phyloP scores from a whole-genome alignment of 441 rosid genomes.

The Gossypium davidsonii region DNA sequence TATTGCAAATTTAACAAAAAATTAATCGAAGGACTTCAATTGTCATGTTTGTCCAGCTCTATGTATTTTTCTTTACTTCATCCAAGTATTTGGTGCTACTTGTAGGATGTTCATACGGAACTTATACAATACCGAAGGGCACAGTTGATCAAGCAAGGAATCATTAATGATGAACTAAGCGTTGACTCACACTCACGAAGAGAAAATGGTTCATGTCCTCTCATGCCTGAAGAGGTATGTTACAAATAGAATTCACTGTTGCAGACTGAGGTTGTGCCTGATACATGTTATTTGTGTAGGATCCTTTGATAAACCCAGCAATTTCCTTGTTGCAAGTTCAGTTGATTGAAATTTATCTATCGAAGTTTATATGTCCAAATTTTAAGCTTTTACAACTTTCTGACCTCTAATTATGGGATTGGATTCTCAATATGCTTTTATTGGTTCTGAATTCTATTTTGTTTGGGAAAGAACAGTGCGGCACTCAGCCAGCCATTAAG shows the following conservation, averaged over 20 bases:
- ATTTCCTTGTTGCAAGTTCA: neutral
- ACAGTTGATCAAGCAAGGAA: slow-evolving; percentile 74
- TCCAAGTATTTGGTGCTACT: slow-evolving; percentile 19
- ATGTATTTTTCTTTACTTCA: slow-evolving; percentile 22
- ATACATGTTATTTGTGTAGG: neutral
- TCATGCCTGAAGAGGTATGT: slow-evolving; percentile 96
- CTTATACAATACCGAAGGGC: slow-evolving; percentile 87
- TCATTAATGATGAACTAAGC: slow-evolving; percentile 52
- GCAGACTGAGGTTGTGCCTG: neutral
- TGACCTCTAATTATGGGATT: neutral
- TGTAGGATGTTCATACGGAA: slow-evolving; percentile 85
- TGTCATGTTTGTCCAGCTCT: neutral
- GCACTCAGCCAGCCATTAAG: neutral
- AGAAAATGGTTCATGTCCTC: slow-evolving; percentile 87
- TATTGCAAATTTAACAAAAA: neutral
- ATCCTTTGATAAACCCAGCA: neutral
- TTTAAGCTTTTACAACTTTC: neutral
- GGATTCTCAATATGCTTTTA: neutral
- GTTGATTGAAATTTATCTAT: neutral
- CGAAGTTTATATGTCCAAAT: neutral
- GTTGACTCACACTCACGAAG: slow-evolving; percentile 59
- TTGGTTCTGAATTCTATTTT: neutral
- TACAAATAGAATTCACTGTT: neutral
- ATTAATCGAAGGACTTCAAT: neutral
- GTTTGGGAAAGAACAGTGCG: neutral